A percentile compares a stretch with the other conserved stretches of the same genome.
Evolutionary conservation across 371 early-diverging fungal species (phyloP).

Genomic region (Syncephalastrum sp.): DNA sequence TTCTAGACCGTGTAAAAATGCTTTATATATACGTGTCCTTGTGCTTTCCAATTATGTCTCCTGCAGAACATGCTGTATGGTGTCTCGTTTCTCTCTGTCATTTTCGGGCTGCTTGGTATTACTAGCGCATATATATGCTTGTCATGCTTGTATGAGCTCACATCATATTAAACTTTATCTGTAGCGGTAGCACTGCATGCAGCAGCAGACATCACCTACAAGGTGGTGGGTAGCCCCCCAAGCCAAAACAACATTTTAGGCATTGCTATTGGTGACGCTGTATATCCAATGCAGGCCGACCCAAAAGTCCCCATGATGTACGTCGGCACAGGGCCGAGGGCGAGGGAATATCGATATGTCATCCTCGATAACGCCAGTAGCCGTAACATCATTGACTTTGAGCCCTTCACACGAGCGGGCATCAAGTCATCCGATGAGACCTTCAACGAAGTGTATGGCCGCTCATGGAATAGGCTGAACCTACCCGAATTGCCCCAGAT

Average conservation of each 20-base stretch:
- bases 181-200: no score
- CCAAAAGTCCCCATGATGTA: slow-evolving; percentile 12
- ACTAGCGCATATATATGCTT: no score
- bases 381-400: slow-evolving; percentile 10
- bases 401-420: slow-evolving; percentile 18
- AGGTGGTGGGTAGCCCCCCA: slow-evolving; percentile 12
- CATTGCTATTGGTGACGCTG: slow-evolving; percentile 14
- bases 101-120: no score
- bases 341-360: slow-evolving; percentile 17
- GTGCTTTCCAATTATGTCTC: no score
- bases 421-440: slow-evolving; percentile 12
- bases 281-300: slow-evolving; percentile 13
- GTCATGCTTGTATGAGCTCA: no score
- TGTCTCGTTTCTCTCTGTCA: no score
- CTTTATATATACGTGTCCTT: no score
- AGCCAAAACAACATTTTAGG: slow-evolving; percentile 1
- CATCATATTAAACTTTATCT: no score
- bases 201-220: slow-evolving; percentile 6
- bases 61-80: no score
- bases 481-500: slow-evolving; percentile 13
- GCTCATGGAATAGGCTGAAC: slow-evolving; percentile 20
- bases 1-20: no score
- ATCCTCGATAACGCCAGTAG: slow-evolving; percentile 3
- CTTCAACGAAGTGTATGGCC: slow-evolving; percentile 21
- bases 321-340: slow-evolving; percentile 10